A percentile compares a stretch with the other conserved stretches of the same genome.
Evolutionary conservation across 1,284 basidiomycete species (phyloP).

Genomic region (Ceratobasidium sp.): DNA sequence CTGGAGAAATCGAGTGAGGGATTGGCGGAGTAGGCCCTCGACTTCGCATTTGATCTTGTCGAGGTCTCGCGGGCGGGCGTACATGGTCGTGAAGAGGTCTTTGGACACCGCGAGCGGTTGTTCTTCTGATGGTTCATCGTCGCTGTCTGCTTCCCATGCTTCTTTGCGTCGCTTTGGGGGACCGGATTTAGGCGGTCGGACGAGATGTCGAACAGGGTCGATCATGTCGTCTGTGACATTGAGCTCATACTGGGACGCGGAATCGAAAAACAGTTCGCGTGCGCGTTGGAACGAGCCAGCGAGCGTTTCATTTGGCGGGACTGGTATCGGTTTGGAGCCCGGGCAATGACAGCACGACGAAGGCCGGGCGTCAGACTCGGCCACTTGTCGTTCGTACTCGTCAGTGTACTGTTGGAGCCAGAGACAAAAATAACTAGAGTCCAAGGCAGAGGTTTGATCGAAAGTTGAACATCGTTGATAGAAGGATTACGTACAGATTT

Average conservation of each 20-base stretch:
- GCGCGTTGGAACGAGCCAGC: constrained; percentile 36
- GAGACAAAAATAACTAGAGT: constrained; percentile 29
- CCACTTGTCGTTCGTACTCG: constrained; percentile 3
- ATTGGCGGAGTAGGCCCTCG: constrained; percentile 44
- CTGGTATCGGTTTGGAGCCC: neutral
- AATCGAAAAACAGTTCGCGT: constrained; percentile 23
- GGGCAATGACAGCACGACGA: neutral
- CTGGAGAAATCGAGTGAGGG: constrained; percentile 46
- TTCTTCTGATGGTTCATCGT: neutral
- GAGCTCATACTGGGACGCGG: constrained; percentile 33
- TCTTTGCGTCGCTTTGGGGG: constrained; percentile 4
- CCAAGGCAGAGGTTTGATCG: neutral
- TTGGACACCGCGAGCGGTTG: neutral
- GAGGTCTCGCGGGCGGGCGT: constrained; percentile 19
- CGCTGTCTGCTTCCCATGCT: constrained; percentile 28
- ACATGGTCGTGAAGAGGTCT: neutral
- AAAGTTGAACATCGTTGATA: constrained; percentile 16
- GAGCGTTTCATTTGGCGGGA: constrained; percentile 16
- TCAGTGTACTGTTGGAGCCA: constrained; percentile 40
- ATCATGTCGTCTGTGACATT: constrained; percentile 34
- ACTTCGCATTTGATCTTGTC: constrained; percentile 40
- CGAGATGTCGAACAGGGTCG: constrained; percentile 22
- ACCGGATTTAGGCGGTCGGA: neutral
- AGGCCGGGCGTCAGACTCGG: neutral
- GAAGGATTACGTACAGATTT: constrained; percentile 42